Evolutionary conservation across 257 asterid genomes (phyloP), one percentile per base, ranked within the genome.

Genomic region (Scutellaria barbata): DNA sequence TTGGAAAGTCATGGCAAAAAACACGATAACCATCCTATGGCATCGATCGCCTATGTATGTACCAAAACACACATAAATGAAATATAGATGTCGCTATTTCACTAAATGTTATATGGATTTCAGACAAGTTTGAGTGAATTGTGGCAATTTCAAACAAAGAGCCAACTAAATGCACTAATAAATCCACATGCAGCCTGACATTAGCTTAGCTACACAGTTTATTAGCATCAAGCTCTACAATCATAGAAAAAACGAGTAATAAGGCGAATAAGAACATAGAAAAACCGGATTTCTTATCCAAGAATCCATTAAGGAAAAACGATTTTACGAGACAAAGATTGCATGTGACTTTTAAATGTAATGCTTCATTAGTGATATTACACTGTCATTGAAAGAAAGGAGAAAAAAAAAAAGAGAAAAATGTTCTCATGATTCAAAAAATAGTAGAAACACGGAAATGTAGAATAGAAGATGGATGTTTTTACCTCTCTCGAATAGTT

Each of bases 401-500:
- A 17, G 30, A 5, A n/a, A 47, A 61, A 20, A 66, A 63, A 69
- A 64, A 57, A 70, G 69, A 63, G 25, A 65, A 71, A 63, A 81
- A 74, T 78, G 71, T 60, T 74, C 70, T 61, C 69, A 71, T 65
- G 56, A 69, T 67, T 43, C 73, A 66, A 78, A 81, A 77, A 64
- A 51, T 45, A 55, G 48, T 73, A 73, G 50, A 18, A 77, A 74
- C 41, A 76, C 59, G 63, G 41, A 74, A 30, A 69, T 64, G 58
- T 40, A 3, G 48, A 65, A 50, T 17, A 18, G 43, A 67, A 54
- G 13, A 41, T 10, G 43, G 55, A 47, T 25, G 4, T n/a, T 8
- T 5, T 48, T 55, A 77, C 82, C 86, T 76, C 86, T 76, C 82
- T 70, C 42, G 63, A 53, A 14, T 10, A 12, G 63, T 58, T 56